phyloP scores from a whole-genome alignment of 805 yeast species.

The Lipomyces sp. region DNA sequence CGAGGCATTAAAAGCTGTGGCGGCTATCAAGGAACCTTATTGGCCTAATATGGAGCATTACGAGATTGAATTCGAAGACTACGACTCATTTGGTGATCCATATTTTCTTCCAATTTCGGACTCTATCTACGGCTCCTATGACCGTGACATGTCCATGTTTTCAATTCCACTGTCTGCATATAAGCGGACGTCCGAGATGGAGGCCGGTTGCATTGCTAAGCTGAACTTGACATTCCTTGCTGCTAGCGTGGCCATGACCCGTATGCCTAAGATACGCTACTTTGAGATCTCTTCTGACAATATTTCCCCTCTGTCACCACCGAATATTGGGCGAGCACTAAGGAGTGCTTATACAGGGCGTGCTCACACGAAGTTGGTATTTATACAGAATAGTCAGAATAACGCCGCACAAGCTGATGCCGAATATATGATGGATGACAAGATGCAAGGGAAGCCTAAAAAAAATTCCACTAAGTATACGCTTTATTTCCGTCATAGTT shows the following conservation, averaged over 20 bases:
- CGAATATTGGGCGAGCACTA: neutral
- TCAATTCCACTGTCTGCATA: neutral
- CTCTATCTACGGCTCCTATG: neutral
- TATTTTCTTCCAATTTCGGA: neutral
- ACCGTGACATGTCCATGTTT: neutral
- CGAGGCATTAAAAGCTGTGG: neutral
- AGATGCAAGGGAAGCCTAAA: neutral
- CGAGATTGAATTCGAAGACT: slow-evolving; percentile 7
- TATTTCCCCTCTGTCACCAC: neutral
- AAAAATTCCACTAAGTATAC: neutral
- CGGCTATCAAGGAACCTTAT: neutral
- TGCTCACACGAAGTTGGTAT: neutral
- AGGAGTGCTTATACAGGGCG: neutral
- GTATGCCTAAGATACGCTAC: slow-evolving; percentile 3
- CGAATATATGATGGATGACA: neutral
- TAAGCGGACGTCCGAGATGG: neutral
- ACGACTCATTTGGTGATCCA: slow-evolving; percentile 9
- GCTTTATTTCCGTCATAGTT: neutral
- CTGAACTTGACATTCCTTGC: slow-evolving; percentile 1
- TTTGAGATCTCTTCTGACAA: neutral
- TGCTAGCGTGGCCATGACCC: slow-evolving; percentile 2
- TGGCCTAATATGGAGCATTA: slow-evolving; percentile 17
- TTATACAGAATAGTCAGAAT: neutral
- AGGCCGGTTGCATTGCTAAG: neutral
- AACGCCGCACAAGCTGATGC: neutral